phyloP scores from a whole-genome alignment of 1,284 basidiomycete species.

The Marasmius sp. region DNA sequence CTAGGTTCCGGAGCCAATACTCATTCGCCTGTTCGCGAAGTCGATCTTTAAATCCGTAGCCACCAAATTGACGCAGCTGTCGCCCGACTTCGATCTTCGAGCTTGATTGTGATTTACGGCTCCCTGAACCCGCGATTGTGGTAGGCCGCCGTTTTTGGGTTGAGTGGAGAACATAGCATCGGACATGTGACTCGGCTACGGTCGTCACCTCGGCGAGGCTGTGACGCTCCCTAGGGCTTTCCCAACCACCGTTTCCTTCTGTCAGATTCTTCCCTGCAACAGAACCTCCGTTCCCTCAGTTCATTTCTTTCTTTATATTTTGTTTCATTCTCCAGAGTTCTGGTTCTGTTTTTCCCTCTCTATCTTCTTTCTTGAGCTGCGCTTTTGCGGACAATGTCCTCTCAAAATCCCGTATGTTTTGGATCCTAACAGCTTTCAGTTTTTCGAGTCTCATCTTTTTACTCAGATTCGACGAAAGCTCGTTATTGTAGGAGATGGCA shows the following conservation, averaged over 20 bases:
- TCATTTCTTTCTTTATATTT: slow-evolving; percentile 14
- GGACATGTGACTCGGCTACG: background rate
- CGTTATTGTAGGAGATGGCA: slow-evolving; percentile 93
- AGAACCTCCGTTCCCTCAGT: slow-evolving; percentile 5
- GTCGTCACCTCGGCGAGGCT: background rate
- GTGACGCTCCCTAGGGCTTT: background rate
- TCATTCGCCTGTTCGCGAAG: too few relatives aligned
- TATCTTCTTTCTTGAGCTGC: slow-evolving; percentile 1
- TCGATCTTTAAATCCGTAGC: too few relatives aligned
- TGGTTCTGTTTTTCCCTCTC: slow-evolving; percentile 4
- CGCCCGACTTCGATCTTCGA: too few relatives aligned
- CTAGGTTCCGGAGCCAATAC: too few relatives aligned
- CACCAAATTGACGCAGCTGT: too few relatives aligned
- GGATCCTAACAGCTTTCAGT: slow-evolving; percentile 6
- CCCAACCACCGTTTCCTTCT: slow-evolving; percentile 1
- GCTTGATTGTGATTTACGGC: too few relatives aligned
- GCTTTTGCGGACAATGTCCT: slow-evolving; percentile 35
- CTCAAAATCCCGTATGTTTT: slow-evolving; percentile 48
- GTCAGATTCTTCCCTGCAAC: slow-evolving; percentile 6
- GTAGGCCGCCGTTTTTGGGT: too few relatives aligned
- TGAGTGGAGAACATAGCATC: too few relatives aligned
- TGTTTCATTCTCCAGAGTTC: slow-evolving; percentile 1
- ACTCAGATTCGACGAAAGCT: slow-evolving; percentile 81
- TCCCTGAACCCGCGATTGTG: too few relatives aligned
- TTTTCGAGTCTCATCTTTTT: slow-evolving; percentile 11